A percentile compares a stretch with the other conserved stretches of the same genome.
Evolutionary conservation across 352 stramenopile genomes (phyloP).

Genomic region (Phytopythium kandeliae): DNA sequence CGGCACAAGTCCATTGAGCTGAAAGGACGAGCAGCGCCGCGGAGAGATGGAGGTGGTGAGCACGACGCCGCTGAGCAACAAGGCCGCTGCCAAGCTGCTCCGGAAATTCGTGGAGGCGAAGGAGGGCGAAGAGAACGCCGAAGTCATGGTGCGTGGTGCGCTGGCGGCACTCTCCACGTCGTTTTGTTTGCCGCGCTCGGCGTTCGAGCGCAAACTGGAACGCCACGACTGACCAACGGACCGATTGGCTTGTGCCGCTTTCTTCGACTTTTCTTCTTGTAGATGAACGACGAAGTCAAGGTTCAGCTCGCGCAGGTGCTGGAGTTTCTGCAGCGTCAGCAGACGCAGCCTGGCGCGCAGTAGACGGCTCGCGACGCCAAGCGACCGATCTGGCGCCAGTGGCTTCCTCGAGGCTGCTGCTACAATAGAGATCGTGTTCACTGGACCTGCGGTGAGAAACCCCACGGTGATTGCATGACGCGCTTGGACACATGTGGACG

Average conservation of each 20-base stretch:
- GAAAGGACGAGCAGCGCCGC: background rate
- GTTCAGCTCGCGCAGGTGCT: slow-evolving; percentile 71
- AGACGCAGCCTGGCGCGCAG: slow-evolving; percentile 4
- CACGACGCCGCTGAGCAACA: slow-evolving; percentile 51
- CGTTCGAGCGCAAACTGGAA: background rate
- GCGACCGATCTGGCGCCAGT: too few species aligned
- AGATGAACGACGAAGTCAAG: slow-evolving; percentile 80
- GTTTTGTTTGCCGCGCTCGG: background rate
- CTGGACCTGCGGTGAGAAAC: too few species aligned
- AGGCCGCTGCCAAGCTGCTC: slow-evolving; percentile 63
- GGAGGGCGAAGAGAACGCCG: slow-evolving; percentile 51
- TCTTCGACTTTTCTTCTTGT: too few species aligned
- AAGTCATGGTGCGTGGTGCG: slow-evolving; percentile 49
- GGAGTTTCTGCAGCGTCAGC: slow-evolving; percentile 53
- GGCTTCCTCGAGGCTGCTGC: too few species aligned
- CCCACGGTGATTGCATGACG: too few species aligned
- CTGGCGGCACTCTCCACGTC: background rate
- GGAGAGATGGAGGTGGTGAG: slow-evolving; percentile 76
- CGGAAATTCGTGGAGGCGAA: slow-evolving; percentile 74
- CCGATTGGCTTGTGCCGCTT: too few species aligned
- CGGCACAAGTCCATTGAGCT: background rate
- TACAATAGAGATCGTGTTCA: too few species aligned
- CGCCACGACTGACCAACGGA: background rate
- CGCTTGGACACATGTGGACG: too few species aligned
- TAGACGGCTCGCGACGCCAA: too few species aligned